phyloP scores from a whole-genome alignment of 2,329 filamentous ascomycete genomes.

The Fonsecaea nubica region DNA sequence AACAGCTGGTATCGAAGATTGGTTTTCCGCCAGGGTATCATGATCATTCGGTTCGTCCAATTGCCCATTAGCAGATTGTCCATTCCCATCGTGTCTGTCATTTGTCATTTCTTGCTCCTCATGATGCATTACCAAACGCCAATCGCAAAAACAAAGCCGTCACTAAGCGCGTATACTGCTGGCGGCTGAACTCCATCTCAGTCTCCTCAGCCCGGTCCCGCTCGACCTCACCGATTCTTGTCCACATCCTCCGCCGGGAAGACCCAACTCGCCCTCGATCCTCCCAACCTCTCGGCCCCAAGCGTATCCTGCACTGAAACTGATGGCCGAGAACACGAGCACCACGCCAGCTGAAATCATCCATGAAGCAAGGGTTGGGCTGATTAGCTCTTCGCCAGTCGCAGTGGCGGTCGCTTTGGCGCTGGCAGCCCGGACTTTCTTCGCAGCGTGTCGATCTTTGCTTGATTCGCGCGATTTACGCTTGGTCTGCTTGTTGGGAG shows the following conservation, averaged over 20 bases:
- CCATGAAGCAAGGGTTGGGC: slow-evolving; percentile 69
- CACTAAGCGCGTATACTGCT: slow-evolving; percentile 32
- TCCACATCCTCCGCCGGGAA: slow-evolving; percentile 50
- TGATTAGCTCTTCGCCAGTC: slow-evolving; percentile 50
- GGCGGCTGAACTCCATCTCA: slow-evolving; percentile 33
- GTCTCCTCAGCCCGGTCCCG: slow-evolving; percentile 28
- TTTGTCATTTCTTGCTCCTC: slow-evolving; percentile 18
- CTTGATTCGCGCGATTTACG: slow-evolving; percentile 45
- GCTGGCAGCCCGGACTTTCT: slow-evolving; percentile 44
- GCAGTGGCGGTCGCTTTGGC: slow-evolving; percentile 44
- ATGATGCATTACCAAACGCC: slow-evolving; percentile 13
- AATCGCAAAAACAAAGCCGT: neutral
- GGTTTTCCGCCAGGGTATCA: slow-evolving; percentile 17
- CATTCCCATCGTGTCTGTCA: neutral
- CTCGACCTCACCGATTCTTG: slow-evolving; percentile 50
- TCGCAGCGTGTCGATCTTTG: slow-evolving; percentile 46
- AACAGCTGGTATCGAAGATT: slow-evolving; percentile 8
- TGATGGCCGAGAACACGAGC: slow-evolving; percentile 68
- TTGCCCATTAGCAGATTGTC: slow-evolving; percentile 1
- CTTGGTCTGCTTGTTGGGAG: slow-evolving; percentile 35
- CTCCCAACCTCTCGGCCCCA: slow-evolving; percentile 65
- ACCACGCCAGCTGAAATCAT: slow-evolving; percentile 70
- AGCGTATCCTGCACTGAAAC: slow-evolving; percentile 69
- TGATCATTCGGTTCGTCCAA: slow-evolving; percentile 8
- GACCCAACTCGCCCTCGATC: slow-evolving; percentile 51